Evolutionary conservation across 495 filamentous ascomycete genomes (phyloP).

Genomic region (Hypoxylon fuscum): DNA sequence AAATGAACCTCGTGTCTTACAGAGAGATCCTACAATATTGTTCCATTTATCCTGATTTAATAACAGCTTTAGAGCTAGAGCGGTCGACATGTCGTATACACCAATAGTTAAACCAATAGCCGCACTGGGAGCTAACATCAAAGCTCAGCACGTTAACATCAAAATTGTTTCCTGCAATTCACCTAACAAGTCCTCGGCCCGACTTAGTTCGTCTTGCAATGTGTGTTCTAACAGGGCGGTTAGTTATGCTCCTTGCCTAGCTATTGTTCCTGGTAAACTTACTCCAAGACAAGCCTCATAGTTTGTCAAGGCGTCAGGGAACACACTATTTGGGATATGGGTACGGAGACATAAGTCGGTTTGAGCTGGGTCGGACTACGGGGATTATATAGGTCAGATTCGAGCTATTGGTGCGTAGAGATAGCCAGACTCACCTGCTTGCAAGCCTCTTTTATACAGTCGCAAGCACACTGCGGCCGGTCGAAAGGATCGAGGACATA

Average conservation of each 20-base stretch:
- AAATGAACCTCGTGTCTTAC: no score
- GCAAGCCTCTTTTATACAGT: slow-evolving; percentile 26
- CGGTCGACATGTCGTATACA: no score
- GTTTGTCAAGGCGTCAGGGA: slow-evolving; percentile 23
- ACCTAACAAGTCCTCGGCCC: no score
- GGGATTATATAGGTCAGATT: neutral
- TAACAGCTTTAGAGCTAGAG: no score
- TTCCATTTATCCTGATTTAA: no score
- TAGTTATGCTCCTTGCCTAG: neutral
- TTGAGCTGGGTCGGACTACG: slow-evolving; percentile 26
- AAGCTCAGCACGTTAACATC: no score
- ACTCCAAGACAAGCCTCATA: slow-evolving; percentile 27
- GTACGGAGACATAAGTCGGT: slow-evolving; percentile 31
- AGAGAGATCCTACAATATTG: no score
- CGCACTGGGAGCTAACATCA: no score
- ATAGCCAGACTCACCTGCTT: slow-evolving; percentile 14
- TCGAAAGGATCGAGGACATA: slow-evolving; percentile 30
- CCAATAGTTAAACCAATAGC: no score
- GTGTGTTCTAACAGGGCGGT: slow-evolving; percentile 9
- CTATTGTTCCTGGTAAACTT: neutral
- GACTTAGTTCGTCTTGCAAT: no score
- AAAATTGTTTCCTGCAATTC: no score
- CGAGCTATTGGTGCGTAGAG: neutral
- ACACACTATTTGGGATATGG: slow-evolving; percentile 19
- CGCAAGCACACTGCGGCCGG: slow-evolving; percentile 31